phyloP scores from a whole-genome alignment of 768 basidiomycete genomes.

The Mycena sanguinolenta region DNA sequence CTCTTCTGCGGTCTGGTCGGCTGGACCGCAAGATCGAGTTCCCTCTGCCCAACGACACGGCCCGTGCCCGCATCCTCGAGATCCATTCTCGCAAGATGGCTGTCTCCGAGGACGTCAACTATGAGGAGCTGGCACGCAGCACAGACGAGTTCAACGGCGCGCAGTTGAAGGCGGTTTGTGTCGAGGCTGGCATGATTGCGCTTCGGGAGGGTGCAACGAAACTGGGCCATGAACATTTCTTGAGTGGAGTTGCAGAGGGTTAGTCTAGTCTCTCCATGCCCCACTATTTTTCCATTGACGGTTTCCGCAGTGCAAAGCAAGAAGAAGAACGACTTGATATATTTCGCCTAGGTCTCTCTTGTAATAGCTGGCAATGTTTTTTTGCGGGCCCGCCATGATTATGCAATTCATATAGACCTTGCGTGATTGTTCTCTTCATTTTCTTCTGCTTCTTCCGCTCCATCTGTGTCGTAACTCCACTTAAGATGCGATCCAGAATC shows the following conservation, averaged over 20 bases:
- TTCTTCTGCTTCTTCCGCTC: conserved; percentile 1
- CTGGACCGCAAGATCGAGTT: conserved; percentile 99
- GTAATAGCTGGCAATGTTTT: conserved; percentile 19
- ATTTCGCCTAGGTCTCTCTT: conserved; percentile 76
- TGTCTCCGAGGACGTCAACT: conserved; percentile 90
- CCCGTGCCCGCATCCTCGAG: conserved; percentile 95
- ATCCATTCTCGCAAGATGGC: conserved; percentile 99
- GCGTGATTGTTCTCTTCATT: background rate
- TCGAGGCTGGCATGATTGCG: conserved; percentile 99
- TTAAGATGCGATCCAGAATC: background rate
- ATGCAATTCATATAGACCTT: background rate
- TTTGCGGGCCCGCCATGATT: background rate
- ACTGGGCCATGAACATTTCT: conserved; percentile 94
- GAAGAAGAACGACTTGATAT: conserved; percentile 99
- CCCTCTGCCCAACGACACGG: conserved; percentile 95
- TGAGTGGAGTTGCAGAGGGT: conserved; percentile 93
- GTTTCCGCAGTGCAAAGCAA: conserved; percentile 89
- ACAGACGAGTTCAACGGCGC: conserved; percentile 99
- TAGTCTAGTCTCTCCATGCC: conserved; percentile 42
- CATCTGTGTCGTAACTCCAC: conserved; percentile 15
- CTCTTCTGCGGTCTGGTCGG: conserved; percentile 97
- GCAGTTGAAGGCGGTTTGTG: conserved; percentile 96
- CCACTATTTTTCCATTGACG: conserved; percentile 38
- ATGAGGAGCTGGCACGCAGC: conserved; percentile 94
- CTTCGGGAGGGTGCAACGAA: conserved; percentile 92